Evolutionary conservation across 768 basidiomycete species (phyloP).

Genomic region (Suillus subaureus): DNA sequence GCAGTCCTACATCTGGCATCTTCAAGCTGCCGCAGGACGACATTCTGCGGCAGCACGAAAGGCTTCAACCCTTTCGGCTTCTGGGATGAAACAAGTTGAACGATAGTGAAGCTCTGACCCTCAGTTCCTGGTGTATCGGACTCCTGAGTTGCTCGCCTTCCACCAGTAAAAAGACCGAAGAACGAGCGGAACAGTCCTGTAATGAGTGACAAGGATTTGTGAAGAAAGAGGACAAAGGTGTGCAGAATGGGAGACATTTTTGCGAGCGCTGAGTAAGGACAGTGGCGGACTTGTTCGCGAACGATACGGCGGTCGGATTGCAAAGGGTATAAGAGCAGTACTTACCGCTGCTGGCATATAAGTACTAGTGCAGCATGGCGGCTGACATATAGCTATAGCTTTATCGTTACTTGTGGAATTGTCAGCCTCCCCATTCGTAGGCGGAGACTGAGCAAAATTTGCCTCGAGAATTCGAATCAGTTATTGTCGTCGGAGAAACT

Average conservation of each 20-base stretch:
- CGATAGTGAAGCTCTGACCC: neutral
- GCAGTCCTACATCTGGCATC: neutral
- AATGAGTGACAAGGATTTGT: constrained; percentile 26
- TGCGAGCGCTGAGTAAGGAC: constrained; percentile 17
- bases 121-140: neutral
- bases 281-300: constrained; percentile 11
- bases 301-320: neutral
- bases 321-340: neutral
- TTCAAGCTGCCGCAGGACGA: neutral
- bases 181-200: constrained; percentile 32
- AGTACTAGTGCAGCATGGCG: neutral
- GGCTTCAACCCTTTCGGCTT: neutral
- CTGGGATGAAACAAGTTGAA: constrained; percentile 1
- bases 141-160: constrained; percentile 14
- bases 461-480: neutral
- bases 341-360: neutral
- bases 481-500: neutral
- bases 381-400: neutral
- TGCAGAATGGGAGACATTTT: constrained; percentile 16
- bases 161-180: constrained; percentile 21
- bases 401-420: neutral
- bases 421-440: neutral
- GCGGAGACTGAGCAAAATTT: neutral
- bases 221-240: constrained; percentile 19
- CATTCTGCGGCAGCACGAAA: neutral